Conservation (phyloP, 345 rosid genomes). For the Litchi chinensis region DNA sequence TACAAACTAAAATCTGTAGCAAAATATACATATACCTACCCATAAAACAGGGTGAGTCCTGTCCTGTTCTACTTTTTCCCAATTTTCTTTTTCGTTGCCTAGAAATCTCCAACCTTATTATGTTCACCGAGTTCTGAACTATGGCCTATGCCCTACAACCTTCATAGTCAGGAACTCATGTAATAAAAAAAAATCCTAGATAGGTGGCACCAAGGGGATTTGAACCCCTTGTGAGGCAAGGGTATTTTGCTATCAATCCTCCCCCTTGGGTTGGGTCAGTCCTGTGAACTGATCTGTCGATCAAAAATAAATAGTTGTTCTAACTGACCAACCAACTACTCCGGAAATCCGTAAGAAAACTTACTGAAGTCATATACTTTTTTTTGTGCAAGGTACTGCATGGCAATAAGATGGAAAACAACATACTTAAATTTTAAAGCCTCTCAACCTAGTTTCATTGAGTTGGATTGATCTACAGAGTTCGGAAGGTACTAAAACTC, state of each 20-base stretch:
- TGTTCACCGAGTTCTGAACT: not conserved
- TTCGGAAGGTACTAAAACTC: not conserved
- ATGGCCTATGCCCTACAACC: not conserved
- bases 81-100: not conserved
- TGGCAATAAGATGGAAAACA: too few species aligned
- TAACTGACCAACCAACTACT: not conserved
- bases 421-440: not conserved
- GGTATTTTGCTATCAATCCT: too few species aligned
- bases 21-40: not conserved
- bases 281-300: not conserved
- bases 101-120: not conserved
- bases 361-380: not conserved
- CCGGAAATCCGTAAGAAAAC: not conserved
- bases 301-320: not conserved
- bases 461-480: slow-evolving; percentile 1
- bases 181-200: not conserved
- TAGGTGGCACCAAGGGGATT: not conserved
- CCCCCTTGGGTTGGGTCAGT: not conserved
- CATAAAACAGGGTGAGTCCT: not conserved
- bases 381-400: not conserved
- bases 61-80: not conserved
- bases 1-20: not conserved
- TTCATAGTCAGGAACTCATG: not conserved
- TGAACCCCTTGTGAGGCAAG: too few species aligned
- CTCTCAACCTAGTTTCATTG: slow-evolving; percentile 1